These are phyloP conservation scores for Cyanidioschyzon merolae DNA, from an alignment of 23 red algal species.

Conservation along the genomic window DNA sequence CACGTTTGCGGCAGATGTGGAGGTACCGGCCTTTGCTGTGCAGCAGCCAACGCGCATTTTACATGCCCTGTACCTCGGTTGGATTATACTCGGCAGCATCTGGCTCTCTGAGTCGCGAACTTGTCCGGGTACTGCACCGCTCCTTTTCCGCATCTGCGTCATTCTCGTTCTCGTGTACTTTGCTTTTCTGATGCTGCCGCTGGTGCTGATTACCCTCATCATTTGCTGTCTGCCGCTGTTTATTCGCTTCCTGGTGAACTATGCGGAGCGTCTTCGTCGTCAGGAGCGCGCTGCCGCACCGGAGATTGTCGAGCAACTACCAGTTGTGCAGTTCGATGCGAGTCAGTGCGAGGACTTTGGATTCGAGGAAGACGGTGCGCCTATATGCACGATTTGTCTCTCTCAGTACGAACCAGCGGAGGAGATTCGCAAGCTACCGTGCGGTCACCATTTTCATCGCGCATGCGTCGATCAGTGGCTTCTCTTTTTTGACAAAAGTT, in stretches of 20 bases:
- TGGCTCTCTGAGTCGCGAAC: conserved; percentile 70
- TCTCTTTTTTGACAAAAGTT: conserved; percentile 70
- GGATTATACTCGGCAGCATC: conserved; percentile 71
- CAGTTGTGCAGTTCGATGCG: conserved; percentile 2
- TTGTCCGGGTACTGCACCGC: conserved; percentile 61
- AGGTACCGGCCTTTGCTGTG: background rate
- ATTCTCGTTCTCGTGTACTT: conserved; percentile 88
- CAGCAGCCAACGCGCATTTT: conserved; percentile 40
- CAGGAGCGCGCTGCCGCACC: conserved; percentile 49
- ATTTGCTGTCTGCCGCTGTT: conserved; percentile 92
- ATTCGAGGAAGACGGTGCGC: conserved; percentile 35
- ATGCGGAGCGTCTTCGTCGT: conserved; percentile 62
- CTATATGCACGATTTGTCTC: conserved; percentile 87
- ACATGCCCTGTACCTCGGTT: conserved; percentile 84
- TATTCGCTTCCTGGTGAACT: conserved; percentile 77
- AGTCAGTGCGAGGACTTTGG: background rate
- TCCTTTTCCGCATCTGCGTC: conserved; percentile 74
- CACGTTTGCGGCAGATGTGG: background rate
- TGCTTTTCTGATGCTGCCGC: conserved; percentile 75
- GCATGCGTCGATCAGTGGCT: conserved; percentile 88
- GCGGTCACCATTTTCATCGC: conserved; percentile 82
- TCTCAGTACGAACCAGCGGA: conserved; percentile 65
- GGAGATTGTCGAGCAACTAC: conserved; percentile 52
- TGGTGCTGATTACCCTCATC: conserved; percentile 74
- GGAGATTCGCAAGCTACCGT: conserved; percentile 44